Evolutionary conservation across 1,284 basidiomycete genomes (phyloP), one percentile per base, ranked within the genome.

Genomic region (Trametes sp.): DNA sequence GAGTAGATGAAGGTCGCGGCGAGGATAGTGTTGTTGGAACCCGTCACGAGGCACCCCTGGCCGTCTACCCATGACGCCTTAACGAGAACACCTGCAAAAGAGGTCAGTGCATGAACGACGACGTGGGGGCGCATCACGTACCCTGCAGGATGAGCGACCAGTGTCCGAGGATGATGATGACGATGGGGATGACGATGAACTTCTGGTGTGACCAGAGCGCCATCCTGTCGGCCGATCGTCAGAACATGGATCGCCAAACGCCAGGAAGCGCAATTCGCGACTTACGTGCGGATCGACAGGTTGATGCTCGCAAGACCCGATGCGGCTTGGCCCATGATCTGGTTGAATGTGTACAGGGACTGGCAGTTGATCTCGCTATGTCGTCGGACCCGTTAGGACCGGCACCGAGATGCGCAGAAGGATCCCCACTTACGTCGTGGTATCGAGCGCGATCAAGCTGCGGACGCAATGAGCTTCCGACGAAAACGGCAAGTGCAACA

Each of bases 101-200:
- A 23, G 54, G 48, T 46, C 28, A 21, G 9, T 23, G n/a, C n/a
- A n/a, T 28, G 8, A 36, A 44, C 70, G 16, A 6, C 31, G 16
- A 19, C 29, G 24, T 21, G n/a, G 29, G 8, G 19, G 19, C n/a
- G 29, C 29, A 28, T 19, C 10, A 41, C 44, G 62, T 63, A 84
- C 90, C 90, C 69, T 92, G 90, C n/a, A 92, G 77, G 51, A 92
- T 80, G 45, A 93, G 80, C 4, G 87, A 87, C 90, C 90, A 93
- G 69, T 93, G 90, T 0, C 86, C 90, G 42, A 92, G 78, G 64
- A 90, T 90, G 58, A 92, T 72, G 23, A 82, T 54, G 42, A 88
- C 73, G 9, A 92, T 78, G 14, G 83, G 80, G 10, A 77, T 63
- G 42, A 88, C 80, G 53, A 92, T 80, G 66, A 81, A 86, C 74